Conservation (phyloP, 1,284 basidiomycete genomes). For the Malassezia obtusa region DNA sequence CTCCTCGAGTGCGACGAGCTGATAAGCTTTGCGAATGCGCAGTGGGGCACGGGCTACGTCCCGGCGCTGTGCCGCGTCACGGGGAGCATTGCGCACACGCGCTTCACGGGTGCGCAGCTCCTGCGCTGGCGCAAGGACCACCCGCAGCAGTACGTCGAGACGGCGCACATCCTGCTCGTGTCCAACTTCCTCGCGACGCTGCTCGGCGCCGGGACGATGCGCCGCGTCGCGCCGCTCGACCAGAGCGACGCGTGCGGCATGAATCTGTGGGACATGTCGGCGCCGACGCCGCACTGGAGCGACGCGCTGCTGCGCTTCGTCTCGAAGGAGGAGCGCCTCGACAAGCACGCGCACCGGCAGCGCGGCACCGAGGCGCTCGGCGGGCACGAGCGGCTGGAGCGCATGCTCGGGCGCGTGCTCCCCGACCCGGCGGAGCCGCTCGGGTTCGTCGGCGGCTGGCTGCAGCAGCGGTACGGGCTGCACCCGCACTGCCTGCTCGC, state of each 20-base stretch:
- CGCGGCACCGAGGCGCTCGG: slow-evolving; percentile 42
- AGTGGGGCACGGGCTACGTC: slow-evolving; percentile 22
- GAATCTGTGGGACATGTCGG: slow-evolving; percentile 61
- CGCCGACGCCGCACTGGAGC: slow-evolving; percentile 46
- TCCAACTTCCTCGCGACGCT: slow-evolving; percentile 74
- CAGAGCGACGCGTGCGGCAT: slow-evolving; percentile 75
- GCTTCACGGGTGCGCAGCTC: slow-evolving; percentile 80
- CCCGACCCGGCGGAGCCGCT: slow-evolving; percentile 62
- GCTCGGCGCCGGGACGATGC: slow-evolving; percentile 52
- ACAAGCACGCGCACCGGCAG: neutral
- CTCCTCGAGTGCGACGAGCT: slow-evolving; percentile 62
- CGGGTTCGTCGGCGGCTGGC: slow-evolving; percentile 63
- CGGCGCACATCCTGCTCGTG: slow-evolving; percentile 66
- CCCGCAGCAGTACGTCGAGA: slow-evolving; percentile 59
- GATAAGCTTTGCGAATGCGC: slow-evolving; percentile 33
- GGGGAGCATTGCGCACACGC: slow-evolving; percentile 73
- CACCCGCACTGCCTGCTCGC: slow-evolving; percentile 66
- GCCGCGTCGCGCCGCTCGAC: slow-evolving; percentile 32
- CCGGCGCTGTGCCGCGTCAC: slow-evolving; percentile 51
- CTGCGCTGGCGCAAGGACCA: slow-evolving; percentile 57
- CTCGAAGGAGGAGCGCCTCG: slow-evolving; percentile 50
- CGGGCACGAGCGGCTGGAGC: slow-evolving; percentile 56
- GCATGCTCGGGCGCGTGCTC: slow-evolving; percentile 65
- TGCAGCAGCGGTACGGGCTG: slow-evolving; percentile 68
- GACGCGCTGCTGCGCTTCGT: slow-evolving; percentile 22